Evolutionary conservation across 2,329 filamentous ascomycete genomes (phyloP).

Genomic region (Xylaria multiplex): DNA sequence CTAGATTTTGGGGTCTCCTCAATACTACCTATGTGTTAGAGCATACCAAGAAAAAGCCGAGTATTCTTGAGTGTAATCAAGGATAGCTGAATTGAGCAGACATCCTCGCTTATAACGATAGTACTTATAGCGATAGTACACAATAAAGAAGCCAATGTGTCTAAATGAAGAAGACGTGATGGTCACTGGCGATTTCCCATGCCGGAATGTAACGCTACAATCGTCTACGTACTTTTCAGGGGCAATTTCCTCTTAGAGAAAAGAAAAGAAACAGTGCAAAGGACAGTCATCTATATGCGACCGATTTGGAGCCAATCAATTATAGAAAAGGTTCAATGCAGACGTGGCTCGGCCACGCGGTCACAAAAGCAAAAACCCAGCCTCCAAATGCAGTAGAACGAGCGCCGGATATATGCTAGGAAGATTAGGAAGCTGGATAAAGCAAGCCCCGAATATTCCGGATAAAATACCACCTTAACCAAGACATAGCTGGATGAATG

Average conservation of each 20-base stretch:
- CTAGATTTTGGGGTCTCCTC: conserved; percentile 31
- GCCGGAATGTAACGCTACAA: conserved; percentile 20
- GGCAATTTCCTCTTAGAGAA: background rate
- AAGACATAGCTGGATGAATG: conserved; percentile 4
- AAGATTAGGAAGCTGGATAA: conserved; percentile 34
- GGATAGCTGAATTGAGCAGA: conserved; percentile 9
- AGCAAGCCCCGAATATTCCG: conserved; percentile 26
- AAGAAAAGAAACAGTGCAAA: conserved; percentile 3
- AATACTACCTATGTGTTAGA: conserved; percentile 17
- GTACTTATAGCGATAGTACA: conserved; percentile 17
- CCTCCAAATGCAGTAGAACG: conserved; percentile 10
- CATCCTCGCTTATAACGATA: conserved; percentile 32
- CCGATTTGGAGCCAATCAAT: background rate
- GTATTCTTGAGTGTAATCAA: conserved; percentile 14
- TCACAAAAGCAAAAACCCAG: conserved; percentile 20
- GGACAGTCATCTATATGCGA: conserved; percentile 13
- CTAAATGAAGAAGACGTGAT: conserved; percentile 9
- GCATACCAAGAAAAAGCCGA: conserved; percentile 34
- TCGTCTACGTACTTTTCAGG: conserved; percentile 6
- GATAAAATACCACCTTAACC: conserved; percentile 31
- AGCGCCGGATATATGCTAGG: conserved; percentile 33
- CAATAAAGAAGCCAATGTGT: conserved; percentile 31
- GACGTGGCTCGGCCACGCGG: conserved; percentile 3
- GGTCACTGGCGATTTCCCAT: conserved; percentile 6
- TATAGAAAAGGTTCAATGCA: background rate